Conservation (phyloP, 345 rosid genomes). For the Corchorus olitorius region DNA sequence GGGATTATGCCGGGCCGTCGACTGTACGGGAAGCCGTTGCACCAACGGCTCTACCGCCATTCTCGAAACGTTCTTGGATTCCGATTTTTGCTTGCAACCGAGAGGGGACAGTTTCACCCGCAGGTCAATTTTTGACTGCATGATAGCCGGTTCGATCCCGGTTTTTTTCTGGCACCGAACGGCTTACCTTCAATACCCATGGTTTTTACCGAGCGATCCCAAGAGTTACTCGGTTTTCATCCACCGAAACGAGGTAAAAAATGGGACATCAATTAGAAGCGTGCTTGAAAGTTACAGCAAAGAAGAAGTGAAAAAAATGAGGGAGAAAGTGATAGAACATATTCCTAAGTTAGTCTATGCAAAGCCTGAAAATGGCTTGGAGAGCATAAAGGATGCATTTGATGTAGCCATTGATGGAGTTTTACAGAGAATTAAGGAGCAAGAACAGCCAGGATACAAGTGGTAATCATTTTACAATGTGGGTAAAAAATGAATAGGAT, state of each 20-base stretch:
- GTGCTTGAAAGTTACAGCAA: constrained; percentile 66
- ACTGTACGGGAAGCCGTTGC: constrained; percentile 62
- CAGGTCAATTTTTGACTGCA: constrained; percentile 88
- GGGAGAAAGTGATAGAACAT: constrained; percentile 68
- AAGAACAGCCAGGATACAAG: constrained; percentile 58
- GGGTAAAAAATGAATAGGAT: neutral
- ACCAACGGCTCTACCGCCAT: constrained; percentile 77
- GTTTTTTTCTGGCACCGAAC: constrained; percentile 91
- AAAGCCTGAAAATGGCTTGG: constrained; percentile 58
- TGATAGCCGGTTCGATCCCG: constrained; percentile 95
- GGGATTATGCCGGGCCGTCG: constrained; percentile 58
- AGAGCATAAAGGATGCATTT: constrained; percentile 75
- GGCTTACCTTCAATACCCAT: constrained; percentile 84
- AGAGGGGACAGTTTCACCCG: constrained; percentile 97
- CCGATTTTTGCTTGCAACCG: constrained; percentile 89
- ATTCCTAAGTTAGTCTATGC: constrained; percentile 81
- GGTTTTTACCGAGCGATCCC: constrained; percentile 85
- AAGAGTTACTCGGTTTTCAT: constrained; percentile 78
- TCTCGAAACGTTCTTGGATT: constrained; percentile 70
- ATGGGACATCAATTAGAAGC: constrained; percentile 61
- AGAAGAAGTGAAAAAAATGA: constrained; percentile 70
- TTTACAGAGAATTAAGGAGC: constrained; percentile 74
- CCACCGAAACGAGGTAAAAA: constrained; percentile 71
- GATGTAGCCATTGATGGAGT: constrained; percentile 93
- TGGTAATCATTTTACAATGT: constrained; percentile 44